Conservation (phyloP, 2,329 filamentous ascomycete species). For the Paraphaeosphaeria sporulosa region DNA sequence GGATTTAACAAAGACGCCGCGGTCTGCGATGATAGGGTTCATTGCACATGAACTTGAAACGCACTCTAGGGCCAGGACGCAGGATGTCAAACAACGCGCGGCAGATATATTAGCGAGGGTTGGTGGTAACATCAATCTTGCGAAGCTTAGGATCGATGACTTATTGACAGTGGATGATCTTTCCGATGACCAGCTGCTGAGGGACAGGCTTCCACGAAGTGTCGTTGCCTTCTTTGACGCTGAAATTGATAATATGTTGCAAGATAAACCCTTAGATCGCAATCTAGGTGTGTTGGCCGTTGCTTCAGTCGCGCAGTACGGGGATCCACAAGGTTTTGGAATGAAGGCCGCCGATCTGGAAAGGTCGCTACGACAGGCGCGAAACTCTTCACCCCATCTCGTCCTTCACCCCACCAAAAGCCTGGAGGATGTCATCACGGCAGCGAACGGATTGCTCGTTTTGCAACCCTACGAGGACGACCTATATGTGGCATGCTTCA, state of each 20-base stretch:
- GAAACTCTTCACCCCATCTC: background rate
- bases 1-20: background rate
- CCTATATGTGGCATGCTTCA: background rate
- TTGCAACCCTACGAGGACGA: background rate
- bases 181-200: background rate
- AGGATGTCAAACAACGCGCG: background rate
- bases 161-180: background rate
- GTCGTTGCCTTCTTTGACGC: slow-evolving; percentile 6
- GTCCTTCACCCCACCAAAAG: background rate
- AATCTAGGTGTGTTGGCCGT: slow-evolving; percentile 1
- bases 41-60: background rate
- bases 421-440: background rate
- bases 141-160: slow-evolving; percentile 3
- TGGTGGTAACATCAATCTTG: slow-evolving; percentile 1
- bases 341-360: background rate
- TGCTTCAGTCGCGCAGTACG: background rate
- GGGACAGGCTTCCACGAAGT: slow-evolving; percentile 2
- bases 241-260: background rate
- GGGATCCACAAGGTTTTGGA: background rate
- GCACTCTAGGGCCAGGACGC: no score
- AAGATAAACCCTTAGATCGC: background rate
- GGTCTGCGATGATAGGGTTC: background rate
- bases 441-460: background rate
- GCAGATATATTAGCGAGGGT: background rate
- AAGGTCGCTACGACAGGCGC: background rate